These are phyloP conservation scores for Yarrowia hollandica DNA, from an alignment of 805 yeast genomes.

Conservation along the genomic window DNA sequence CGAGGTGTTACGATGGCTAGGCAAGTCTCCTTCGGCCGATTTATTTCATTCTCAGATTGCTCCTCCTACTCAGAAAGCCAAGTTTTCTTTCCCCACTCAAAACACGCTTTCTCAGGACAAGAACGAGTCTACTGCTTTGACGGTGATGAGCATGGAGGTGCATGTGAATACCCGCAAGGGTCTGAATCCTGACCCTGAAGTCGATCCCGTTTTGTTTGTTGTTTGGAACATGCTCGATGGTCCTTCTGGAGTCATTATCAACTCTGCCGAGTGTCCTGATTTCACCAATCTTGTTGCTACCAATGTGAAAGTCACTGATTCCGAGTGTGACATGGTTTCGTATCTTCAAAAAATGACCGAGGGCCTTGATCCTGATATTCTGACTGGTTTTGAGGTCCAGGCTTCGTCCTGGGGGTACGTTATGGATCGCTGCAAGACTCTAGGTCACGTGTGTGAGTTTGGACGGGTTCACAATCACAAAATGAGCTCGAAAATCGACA, in stretches of 20 bases:
- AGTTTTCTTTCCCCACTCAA: neutral
- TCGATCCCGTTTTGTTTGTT: conserved; percentile 59
- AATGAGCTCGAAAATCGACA: conserved; percentile 45
- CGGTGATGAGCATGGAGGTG: conserved; percentile 65
- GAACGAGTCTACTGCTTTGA: conserved; percentile 42
- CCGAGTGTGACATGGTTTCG: conserved; percentile 60
- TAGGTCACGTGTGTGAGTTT: conserved; percentile 52
- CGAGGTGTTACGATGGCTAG: conserved; percentile 22
- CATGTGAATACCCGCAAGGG: conserved; percentile 57
- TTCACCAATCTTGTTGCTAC: conserved; percentile 38
- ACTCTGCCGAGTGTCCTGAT: conserved; percentile 33
- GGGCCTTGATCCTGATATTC: conserved; percentile 78
- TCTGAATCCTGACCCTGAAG: conserved; percentile 62
- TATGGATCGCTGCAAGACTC: conserved; percentile 52
- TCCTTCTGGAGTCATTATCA: conserved; percentile 34
- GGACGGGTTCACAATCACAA: conserved; percentile 56
- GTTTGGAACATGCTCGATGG: conserved; percentile 63
- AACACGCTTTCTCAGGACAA: conserved; percentile 2
- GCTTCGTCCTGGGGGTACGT: conserved; percentile 87
- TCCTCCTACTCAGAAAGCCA: neutral
- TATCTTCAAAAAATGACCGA: conserved; percentile 58
- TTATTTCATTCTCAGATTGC: neutral
- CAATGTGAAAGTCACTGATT: conserved; percentile 32
- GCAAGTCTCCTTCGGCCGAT: neutral
- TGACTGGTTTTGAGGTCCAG: conserved; percentile 83